Evolutionary conservation across 2,329 filamentous ascomycete genomes (phyloP).

Genomic region (Microdochium nivale): DNA sequence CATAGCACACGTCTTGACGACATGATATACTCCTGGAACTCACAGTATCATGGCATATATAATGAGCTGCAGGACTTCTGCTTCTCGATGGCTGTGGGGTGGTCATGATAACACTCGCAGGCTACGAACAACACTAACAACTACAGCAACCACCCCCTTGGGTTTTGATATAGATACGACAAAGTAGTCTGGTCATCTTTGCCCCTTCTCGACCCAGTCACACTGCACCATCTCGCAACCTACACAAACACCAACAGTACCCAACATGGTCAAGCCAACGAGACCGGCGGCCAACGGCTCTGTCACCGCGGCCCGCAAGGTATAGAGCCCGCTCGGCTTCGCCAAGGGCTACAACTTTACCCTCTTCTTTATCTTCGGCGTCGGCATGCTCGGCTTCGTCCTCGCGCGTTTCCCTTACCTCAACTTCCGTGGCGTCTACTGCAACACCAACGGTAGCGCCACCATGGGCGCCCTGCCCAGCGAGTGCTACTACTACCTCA

Average conservation of each 20-base stretch:
- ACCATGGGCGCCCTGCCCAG: constrained; percentile 18
- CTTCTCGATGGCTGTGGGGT: too few species aligned
- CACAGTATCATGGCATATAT: too few species aligned
- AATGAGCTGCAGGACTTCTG: too few species aligned
- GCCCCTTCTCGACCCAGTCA: too few species aligned
- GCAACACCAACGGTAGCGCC: constrained; percentile 8
- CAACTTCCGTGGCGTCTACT: constrained; percentile 31
- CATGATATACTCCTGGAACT: too few species aligned
- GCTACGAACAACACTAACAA: too few species aligned
- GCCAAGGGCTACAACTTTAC: constrained; percentile 47
- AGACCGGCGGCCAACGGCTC: constrained; percentile 3
- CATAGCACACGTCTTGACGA: too few species aligned
- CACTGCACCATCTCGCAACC: too few species aligned
- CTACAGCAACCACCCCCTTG: too few species aligned
- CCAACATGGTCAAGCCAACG: background rate
- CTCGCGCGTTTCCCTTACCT: constrained; percentile 40
- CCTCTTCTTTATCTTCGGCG: constrained; percentile 40
- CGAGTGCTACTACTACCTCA: constrained; percentile 31
- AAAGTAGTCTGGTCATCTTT: too few species aligned
- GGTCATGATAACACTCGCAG: too few species aligned
- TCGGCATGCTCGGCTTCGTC: constrained; percentile 36
- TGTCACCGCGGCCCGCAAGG: constrained; percentile 14
- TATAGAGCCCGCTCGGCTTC: constrained; percentile 46
- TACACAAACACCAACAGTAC: background rate
- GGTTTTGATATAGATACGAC: too few species aligned